Evolutionary conservation across 257 asterid genomes (phyloP).

Genomic region (Datura wrightii): DNA sequence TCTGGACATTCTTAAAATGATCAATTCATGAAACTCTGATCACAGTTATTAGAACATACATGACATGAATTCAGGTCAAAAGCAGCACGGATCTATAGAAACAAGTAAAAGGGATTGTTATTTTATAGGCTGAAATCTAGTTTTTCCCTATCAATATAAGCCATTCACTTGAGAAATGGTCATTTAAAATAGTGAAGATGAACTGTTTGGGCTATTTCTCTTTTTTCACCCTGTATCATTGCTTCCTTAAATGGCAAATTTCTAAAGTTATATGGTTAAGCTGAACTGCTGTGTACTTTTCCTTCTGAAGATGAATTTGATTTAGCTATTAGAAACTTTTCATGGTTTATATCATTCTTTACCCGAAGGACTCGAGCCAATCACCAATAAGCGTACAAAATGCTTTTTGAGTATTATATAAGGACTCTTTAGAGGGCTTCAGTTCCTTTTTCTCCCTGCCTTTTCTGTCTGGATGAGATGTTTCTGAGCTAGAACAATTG

Average conservation of each 20-base stretch:
- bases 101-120: neutral
- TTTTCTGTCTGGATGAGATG: constrained; percentile 5
- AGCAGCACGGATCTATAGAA: neutral
- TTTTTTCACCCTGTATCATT: neutral
- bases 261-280: constrained; percentile 19
- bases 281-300: neutral
- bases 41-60: constrained; percentile 1
- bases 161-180: neutral
- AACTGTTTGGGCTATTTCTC: constrained; percentile 17
- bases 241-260: neutral
- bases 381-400: constrained; percentile 5
- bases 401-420: neutral
- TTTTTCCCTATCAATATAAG: neutral
- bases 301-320: neutral
- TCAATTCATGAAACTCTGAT: neutral
- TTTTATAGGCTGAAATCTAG: neutral
- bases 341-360: neutral
- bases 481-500: neutral
- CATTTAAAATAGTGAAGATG: neutral
- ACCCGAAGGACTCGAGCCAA: neutral
- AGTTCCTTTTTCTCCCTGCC: neutral
- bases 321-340: neutral
- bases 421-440: neutral
- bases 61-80: neutral
- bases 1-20: neutral